Conservation (phyloP, 495 filamentous ascomycete genomes). For the Tirmania nivea region DNA sequence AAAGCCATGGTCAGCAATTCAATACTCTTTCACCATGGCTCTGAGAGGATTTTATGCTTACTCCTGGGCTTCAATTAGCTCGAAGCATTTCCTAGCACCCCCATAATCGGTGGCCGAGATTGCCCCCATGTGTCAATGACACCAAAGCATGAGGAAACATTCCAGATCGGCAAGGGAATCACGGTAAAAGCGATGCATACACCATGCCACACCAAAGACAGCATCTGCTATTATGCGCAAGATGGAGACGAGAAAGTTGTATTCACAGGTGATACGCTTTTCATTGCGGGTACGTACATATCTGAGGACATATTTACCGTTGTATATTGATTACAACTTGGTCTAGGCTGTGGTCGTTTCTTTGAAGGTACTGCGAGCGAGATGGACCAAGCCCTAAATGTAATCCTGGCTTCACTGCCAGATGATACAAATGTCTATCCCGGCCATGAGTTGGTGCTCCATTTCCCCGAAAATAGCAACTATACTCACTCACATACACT, state of each 20-base stretch:
- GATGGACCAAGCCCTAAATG: conserved; percentile 83
- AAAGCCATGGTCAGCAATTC: conserved; percentile 14
- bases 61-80: conserved; percentile 30
- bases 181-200: conserved; percentile 79
- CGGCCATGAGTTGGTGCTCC: conserved; percentile 9
- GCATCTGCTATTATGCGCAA: conserved; percentile 78
- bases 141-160: conserved; percentile 49
- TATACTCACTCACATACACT: conserved; percentile 44
- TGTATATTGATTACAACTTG: not conserved
- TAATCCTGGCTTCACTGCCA: conserved; percentile 56
- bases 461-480: not conserved
- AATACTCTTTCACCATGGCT: no score
- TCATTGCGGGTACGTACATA: conserved; percentile 51
- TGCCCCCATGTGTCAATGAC: conserved; percentile 68
- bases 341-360: conserved; percentile 75
- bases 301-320: not conserved
- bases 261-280: conserved; percentile 91
- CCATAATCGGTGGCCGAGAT: conserved; percentile 71
- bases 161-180: conserved; percentile 65
- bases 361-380: conserved; percentile 80
- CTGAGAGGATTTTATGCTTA: not conserved
- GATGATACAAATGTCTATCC: conserved; percentile 79
- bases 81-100: conserved; percentile 38
- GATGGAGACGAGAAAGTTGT: conserved; percentile 62
- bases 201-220: conserved; percentile 94